phyloP scores from a whole-genome alignment of 2,329 filamentous ascomycete species.

The Mollisia scopiformis region DNA sequence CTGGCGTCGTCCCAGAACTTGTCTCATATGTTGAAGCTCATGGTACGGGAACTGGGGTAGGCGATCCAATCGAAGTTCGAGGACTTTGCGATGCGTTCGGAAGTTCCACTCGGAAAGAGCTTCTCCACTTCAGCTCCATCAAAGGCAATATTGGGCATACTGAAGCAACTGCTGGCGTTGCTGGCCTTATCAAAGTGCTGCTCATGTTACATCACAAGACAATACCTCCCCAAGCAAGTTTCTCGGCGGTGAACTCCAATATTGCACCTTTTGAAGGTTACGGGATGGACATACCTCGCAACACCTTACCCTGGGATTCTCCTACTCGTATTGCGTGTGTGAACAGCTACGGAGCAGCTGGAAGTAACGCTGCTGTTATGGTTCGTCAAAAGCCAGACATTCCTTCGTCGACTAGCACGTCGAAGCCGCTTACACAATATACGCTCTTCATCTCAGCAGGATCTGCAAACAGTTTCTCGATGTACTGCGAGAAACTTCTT shows the following conservation, averaged over 20 bases:
- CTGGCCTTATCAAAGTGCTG: slow-evolving; percentile 46
- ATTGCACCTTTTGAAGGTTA: slow-evolving; percentile 6
- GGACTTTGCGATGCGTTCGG: slow-evolving; percentile 15
- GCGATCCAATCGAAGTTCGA: slow-evolving; percentile 21
- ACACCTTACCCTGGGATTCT: slow-evolving; percentile 12
- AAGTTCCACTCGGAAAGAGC: not conserved
- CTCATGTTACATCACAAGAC: slow-evolving; percentile 36
- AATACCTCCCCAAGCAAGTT: slow-evolving; percentile 30
- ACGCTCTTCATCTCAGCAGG: slow-evolving; percentile 2
- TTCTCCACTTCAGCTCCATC: slow-evolving; percentile 24
- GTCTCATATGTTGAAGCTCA: slow-evolving; percentile 49
- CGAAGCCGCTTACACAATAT: not conserved
- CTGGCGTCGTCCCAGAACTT: slow-evolving; percentile 45
- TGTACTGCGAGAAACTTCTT: slow-evolving; percentile 3
- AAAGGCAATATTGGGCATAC: slow-evolving; percentile 48
- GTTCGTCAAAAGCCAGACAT: not conserved
- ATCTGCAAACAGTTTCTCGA: slow-evolving; percentile 1
- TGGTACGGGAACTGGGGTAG: slow-evolving; percentile 41
- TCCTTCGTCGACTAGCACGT: not conserved
- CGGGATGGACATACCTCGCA: slow-evolving; percentile 13
- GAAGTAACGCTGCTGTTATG: slow-evolving; percentile 26
- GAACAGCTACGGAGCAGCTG: slow-evolving; percentile 31
- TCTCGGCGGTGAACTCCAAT: slow-evolving; percentile 39
- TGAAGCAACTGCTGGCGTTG: slow-evolving; percentile 47
- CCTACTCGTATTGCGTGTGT: slow-evolving; percentile 17